Conservation (phyloP, 2,329 filamentous ascomycete species). For the Achaetomium macrosporum region DNA sequence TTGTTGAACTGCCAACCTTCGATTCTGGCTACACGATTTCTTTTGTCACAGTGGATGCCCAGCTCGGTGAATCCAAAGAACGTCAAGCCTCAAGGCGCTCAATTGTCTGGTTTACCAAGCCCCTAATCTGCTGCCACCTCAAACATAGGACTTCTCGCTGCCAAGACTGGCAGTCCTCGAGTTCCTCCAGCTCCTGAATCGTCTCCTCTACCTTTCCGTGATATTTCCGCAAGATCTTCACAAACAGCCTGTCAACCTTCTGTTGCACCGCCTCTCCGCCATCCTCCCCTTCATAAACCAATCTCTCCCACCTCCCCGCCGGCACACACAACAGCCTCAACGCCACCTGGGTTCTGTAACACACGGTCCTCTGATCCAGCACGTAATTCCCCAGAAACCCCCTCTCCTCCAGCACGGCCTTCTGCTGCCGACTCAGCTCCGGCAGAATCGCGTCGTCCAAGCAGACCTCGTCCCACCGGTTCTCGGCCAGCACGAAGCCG, state of each 20-base stretch:
- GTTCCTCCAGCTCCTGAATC: conserved; percentile 27
- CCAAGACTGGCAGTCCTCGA: conserved; percentile 28
- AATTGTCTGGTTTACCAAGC: conserved; percentile 35
- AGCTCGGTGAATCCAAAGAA: not conserved
- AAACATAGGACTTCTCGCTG: conserved; percentile 35
- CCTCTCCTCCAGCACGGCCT: conserved; percentile 35
- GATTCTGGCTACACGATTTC: no score
- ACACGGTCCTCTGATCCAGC: conserved; percentile 44
- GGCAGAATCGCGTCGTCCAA: conserved; percentile 44
- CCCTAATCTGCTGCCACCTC: conserved; percentile 40
- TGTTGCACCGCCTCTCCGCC: conserved; percentile 40
- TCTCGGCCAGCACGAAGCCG: conserved; percentile 43
- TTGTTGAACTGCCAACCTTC: no score
- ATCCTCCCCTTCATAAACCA: conserved; percentile 41
- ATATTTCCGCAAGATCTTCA: conserved; percentile 35
- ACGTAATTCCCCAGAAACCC: conserved; percentile 48
- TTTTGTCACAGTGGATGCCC: no score
- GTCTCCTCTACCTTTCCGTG: conserved; percentile 29
- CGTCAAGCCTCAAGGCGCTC: conserved; percentile 25
- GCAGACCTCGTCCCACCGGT: conserved; percentile 46
- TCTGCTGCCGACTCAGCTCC: conserved; percentile 32
- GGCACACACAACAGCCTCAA: conserved; percentile 36
- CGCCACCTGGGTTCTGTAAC: conserved; percentile 52
- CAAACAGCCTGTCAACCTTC: conserved; percentile 35
- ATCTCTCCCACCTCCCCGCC: conserved; percentile 38